A percentile compares a stretch with the other conserved stretches of the same genome.
Conservation (phyloP, 169 alveolate species). For the Cryptosporidium meleagridis region DNA sequence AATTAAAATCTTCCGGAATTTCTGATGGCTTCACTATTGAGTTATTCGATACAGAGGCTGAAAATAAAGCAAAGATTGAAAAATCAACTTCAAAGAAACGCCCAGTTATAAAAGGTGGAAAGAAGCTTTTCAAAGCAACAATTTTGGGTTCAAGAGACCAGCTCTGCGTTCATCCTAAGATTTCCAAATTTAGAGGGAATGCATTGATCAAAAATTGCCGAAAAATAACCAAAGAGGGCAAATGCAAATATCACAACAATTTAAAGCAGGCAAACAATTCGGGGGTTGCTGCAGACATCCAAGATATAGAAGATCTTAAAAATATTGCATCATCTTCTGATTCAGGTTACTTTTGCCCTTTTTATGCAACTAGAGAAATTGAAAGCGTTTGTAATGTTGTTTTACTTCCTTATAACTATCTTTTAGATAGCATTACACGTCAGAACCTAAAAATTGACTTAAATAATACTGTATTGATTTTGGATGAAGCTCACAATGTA, state of each 20-base stretch:
- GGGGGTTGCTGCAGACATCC: conserved; percentile 82
- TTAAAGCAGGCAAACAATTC: conserved; percentile 75
- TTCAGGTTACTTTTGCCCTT: conserved; percentile 88
- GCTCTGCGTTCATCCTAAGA: conserved; percentile 88
- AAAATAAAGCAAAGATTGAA: conserved; percentile 20
- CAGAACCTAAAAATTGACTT: conserved; percentile 84
- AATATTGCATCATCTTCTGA: conserved; percentile 81
- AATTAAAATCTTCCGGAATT: conserved; percentile 80
- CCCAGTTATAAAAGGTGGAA: conserved; percentile 81
- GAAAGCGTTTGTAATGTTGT: conserved; percentile 88
- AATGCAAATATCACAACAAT: conserved; percentile 84
- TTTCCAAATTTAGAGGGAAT: conserved; percentile 82
- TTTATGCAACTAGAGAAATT: conserved; percentile 87
- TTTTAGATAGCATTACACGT: conserved; percentile 86
- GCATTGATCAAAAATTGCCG: conserved; percentile 83
- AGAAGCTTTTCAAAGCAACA: conserved; percentile 83
- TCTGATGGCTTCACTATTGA: conserved; percentile 35
- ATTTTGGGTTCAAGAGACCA: conserved; percentile 92
- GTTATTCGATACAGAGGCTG: conserved; percentile 38
- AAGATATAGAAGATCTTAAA: conserved; percentile 90
- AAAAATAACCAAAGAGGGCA: conserved; percentile 81
- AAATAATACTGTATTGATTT: conserved; percentile 86
- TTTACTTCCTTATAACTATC: conserved; percentile 92
- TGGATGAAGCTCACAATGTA: conserved; percentile 96
- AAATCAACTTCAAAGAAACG: conserved; percentile 75